phyloP scores from a whole-genome alignment of 2,329 filamentous ascomycete species.

The Ceratocystiopsis sp. region DNA sequence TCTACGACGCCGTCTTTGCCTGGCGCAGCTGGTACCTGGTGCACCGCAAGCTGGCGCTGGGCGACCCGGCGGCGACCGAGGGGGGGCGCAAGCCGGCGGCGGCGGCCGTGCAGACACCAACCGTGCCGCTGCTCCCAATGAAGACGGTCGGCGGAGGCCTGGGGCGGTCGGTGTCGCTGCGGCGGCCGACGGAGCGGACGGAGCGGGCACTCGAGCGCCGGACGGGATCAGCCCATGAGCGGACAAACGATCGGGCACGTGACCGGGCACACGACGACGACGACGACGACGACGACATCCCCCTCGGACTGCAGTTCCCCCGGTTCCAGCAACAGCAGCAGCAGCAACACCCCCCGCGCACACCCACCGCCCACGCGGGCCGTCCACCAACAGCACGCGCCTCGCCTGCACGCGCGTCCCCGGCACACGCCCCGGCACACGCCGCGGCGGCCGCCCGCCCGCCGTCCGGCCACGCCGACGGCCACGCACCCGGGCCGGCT shows the following conservation, averaged over 20 bases:
- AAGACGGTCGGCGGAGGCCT: no score
- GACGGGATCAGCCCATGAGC: no score
- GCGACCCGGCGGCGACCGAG: constrained; percentile 1
- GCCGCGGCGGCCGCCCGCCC: constrained; percentile 11
- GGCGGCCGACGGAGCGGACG: constrained; percentile 34
- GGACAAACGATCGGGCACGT: constrained; percentile 29
- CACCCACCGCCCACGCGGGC: no score
- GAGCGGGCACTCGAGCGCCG: constrained; percentile 30
- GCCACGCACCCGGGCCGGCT: neutral
- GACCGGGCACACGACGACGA: constrained; percentile 14
- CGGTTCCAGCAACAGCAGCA: constrained; percentile 4
- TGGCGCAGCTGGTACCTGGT: constrained; percentile 92
- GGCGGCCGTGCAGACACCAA: constrained; percentile 11
- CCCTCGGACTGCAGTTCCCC: constrained; percentile 4
- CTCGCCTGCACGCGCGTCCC: no score
- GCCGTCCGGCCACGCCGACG: no score
- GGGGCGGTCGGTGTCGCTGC: constrained; percentile 20
- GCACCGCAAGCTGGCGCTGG: constrained; percentile 38
- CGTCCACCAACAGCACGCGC: no score
- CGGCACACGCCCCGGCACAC: constrained; percentile 17
- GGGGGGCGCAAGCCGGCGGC: constrained; percentile 8
- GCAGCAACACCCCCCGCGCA: constrained; percentile 15
- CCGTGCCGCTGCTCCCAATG: no score
- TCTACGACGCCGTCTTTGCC: constrained; percentile 52
- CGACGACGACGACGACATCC: constrained; percentile 4